These are phyloP conservation scores for Eurotiales sp. DNA, from an alignment of 2,329 filamentous ascomycete genomes.

Conservation along the genomic window DNA sequence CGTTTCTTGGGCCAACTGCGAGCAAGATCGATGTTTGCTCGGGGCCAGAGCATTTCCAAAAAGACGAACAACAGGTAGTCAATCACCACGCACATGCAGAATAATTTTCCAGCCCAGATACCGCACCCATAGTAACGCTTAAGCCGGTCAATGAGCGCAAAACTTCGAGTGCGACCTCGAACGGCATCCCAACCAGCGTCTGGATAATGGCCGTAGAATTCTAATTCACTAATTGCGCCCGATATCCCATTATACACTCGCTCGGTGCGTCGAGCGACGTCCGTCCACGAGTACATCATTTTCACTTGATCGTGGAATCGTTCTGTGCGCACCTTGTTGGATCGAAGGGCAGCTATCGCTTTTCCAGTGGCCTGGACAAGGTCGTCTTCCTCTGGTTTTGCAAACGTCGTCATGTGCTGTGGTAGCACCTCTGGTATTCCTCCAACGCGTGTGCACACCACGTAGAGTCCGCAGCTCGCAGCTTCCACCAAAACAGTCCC, in stretches of 20 bases:
- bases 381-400: constrained; percentile 94
- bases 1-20: constrained; percentile 85
- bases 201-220: constrained; percentile 81
- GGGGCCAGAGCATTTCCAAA: constrained; percentile 80
- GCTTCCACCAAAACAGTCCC: constrained; percentile 98
- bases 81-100: constrained; percentile 89
- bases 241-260: constrained; percentile 92
- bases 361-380: constrained; percentile 83
- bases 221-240: constrained; percentile 76
- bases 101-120: constrained; percentile 96
- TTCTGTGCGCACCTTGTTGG: constrained; percentile 84
- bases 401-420: constrained; percentile 95
- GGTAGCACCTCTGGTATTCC: constrained; percentile 96
- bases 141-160: constrained; percentile 87
- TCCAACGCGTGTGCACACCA: constrained; percentile 93
- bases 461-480: constrained; percentile 90
- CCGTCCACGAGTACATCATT: constrained; percentile 98
- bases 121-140: constrained; percentile 98
- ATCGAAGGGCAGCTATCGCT: constrained; percentile 81
- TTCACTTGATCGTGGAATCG: constrained; percentile 95
- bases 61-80: constrained; percentile 90
- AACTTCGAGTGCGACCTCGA: constrained; percentile 71
- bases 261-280: constrained; percentile 90
- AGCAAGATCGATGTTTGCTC: constrained; percentile 82
- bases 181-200: constrained; percentile 67